These are phyloP conservation scores for Nakazawaea pomicola DNA, from an alignment of 805 yeast species.

Conservation along the genomic window DNA sequence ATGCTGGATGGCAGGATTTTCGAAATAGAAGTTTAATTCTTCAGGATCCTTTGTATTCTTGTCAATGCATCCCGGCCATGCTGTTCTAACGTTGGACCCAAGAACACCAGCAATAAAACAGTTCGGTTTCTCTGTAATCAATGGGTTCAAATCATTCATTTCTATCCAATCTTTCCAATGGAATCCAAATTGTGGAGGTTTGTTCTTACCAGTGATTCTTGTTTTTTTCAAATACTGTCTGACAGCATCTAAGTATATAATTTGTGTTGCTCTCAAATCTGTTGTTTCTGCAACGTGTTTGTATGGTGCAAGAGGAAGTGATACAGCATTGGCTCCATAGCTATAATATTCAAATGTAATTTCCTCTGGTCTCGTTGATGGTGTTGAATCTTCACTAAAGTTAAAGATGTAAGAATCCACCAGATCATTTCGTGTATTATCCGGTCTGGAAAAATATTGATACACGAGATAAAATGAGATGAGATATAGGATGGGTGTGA, in stretches of 20 bases:
- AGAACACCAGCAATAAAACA: constrained; percentile 41
- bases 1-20: constrained; percentile 24
- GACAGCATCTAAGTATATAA: constrained; percentile 29
- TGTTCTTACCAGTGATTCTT: constrained; percentile 20
- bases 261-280: constrained; percentile 29
- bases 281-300: constrained; percentile 28
- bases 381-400: constrained; percentile 2
- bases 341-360: constrained; percentile 21
- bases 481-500: constrained; percentile 7
- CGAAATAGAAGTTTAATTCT: constrained; percentile 21
- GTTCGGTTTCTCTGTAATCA: constrained; percentile 33
- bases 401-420: constrained; percentile 9
- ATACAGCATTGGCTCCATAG: constrained; percentile 24
- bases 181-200: constrained; percentile 35
- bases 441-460: background rate
- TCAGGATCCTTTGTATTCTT: constrained; percentile 15
- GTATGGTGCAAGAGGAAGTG: constrained; percentile 34
- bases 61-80: constrained; percentile 37
- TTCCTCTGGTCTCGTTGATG: background rate
- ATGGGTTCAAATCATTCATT: constrained; percentile 34
- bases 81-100: constrained; percentile 34
- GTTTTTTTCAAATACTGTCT: constrained; percentile 23
- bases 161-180: constrained; percentile 58
- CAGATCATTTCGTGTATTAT: background rate
- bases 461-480: constrained; percentile 6